phyloP scores from a whole-genome alignment of 768 basidiomycete species.

The Leucogyrophana mollusca region DNA sequence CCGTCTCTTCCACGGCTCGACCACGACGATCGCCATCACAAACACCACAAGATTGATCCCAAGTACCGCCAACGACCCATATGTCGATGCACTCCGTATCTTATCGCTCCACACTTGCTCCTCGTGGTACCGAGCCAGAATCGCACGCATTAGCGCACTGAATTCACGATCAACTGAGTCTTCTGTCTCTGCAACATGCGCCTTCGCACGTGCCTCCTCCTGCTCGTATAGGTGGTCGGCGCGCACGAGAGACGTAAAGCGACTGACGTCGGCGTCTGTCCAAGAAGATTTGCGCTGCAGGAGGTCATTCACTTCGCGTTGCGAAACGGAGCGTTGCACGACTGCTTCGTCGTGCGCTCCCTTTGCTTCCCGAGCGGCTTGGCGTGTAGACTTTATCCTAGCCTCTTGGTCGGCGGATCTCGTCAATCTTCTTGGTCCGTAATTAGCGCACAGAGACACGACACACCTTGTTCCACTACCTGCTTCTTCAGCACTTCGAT shows the following conservation, averaged over 20 bases:
- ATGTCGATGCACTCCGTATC: constrained; percentile 92
- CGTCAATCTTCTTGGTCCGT: constrained; percentile 9
- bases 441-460: constrained; percentile 1
- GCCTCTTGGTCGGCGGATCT: constrained; percentile 52
- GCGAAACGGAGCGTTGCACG: constrained; percentile 75
- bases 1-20: constrained; percentile 96
- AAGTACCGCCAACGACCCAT: constrained; percentile 83
- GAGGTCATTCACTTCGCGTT: constrained; percentile 95
- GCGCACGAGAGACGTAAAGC: constrained; percentile 88
- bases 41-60: constrained; percentile 91
- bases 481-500: constrained; percentile 79
- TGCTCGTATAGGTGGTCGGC: constrained; percentile 88
- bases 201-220: constrained; percentile 70
- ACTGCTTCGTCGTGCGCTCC: constrained; percentile 75
- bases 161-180: constrained; percentile 85
- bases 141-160: constrained; percentile 81
- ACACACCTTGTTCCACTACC: constrained; percentile 81
- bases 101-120: constrained; percentile 99
- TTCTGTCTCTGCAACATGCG: constrained; percentile 66
- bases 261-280: constrained; percentile 82
- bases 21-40: constrained; percentile 81
- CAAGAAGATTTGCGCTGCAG: constrained; percentile 92
- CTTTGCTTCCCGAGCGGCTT: constrained; percentile 73
- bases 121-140: constrained; percentile 93
- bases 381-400: constrained; percentile 63